A percentile compares a stretch with the other conserved stretches of the same genome.
These are phyloP conservation scores for Cyclocybe cylindracea DNA, from an alignment of 768 basidiomycete genomes.

Conservation along the genomic window DNA sequence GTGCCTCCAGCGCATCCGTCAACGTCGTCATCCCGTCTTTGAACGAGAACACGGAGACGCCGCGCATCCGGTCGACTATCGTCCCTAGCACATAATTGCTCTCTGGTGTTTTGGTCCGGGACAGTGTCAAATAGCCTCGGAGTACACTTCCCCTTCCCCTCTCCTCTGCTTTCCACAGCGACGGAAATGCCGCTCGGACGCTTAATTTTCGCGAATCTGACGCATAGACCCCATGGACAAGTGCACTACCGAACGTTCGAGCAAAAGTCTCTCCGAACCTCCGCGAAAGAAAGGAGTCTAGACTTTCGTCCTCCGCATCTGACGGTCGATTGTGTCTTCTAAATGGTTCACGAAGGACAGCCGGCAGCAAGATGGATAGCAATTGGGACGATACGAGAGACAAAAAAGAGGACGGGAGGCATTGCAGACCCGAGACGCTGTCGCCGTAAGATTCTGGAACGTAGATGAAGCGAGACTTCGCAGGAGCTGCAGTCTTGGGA, in stretches of 20 bases:
- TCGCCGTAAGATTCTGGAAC: slow-evolving; percentile 33
- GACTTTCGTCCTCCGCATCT: slow-evolving; percentile 65
- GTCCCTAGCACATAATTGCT: slow-evolving; percentile 42
- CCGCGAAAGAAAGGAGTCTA: slow-evolving; percentile 75
- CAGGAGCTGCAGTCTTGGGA: slow-evolving; percentile 66
- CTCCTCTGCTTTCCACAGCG: slow-evolving; percentile 70
- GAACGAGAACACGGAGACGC: slow-evolving; percentile 82
- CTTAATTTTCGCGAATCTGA: slow-evolving; percentile 78
- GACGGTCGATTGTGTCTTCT: slow-evolving; percentile 40
- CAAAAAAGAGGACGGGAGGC: slow-evolving; percentile 43
- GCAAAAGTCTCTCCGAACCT: slow-evolving; percentile 77
- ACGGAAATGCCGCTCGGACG: slow-evolving; percentile 75
- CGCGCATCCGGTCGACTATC: slow-evolving; percentile 46
- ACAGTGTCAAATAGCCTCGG: slow-evolving; percentile 47
- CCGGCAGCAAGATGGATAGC: slow-evolving; percentile 47
- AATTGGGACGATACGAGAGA: slow-evolving; percentile 41
- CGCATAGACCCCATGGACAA: slow-evolving; percentile 94
- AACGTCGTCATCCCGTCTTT: slow-evolving; percentile 73
- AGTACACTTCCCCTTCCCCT: slow-evolving; percentile 71
- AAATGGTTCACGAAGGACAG: slow-evolving; percentile 62
- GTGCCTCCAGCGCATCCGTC: slow-evolving; percentile 50
- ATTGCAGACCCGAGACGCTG: slow-evolving; percentile 50
- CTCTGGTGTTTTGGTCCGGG: slow-evolving; percentile 9
- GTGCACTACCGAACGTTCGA: slow-evolving; percentile 70
- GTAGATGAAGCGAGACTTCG: slow-evolving; percentile 75